Base-by-base conservation (phyloP, 805 yeast species). In the Debaryomyces prosopidis region DNA sequence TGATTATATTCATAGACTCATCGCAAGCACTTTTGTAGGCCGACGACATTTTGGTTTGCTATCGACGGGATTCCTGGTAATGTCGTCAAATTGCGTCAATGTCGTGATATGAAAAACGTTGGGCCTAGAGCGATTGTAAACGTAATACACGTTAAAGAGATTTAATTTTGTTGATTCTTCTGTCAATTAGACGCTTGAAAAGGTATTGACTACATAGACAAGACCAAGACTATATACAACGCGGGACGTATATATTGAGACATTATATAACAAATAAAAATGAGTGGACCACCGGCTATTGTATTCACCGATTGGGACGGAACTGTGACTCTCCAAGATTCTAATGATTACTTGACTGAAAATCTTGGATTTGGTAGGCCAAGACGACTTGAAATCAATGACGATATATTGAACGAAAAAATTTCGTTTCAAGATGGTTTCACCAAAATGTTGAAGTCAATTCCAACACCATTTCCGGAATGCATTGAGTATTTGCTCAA, bases 271-370 rank as follows among this genome's bases (percentile, higher is more conserved):
- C 6, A 23, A 23, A 7, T 4, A 30, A 30, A 14, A 12, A 44
- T 40, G 48, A 39, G 36, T 31, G 35, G n/a, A 20, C 63, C 66
- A 20, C 68, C 67, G 40, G 92, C 96, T 39, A 89, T 94, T 58
- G 86, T 94, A 36, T 94, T 94, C 74, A 87, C 97, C 36, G 99
- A 94, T 66, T 94, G 95, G 82, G 99, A 94, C 64, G 99, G 99
- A 23, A 94, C 99, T 2, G 94, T 94, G 52, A 94, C 99, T 10
- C 71, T 87, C 48, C 96, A 92, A 65, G 99, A 94, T 65, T 87
- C 96, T 48, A 94, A 94, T 65, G 98, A 94, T 66, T 87, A 76
- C 63, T 71, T 94, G 51, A 91, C 97, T 7, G 98, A 94, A 63
- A 81, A 80, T 55, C 72, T 86, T 17, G 99, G 99, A 3, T 86